A percentile compares a stretch with the other conserved stretches of the same genome.
Evolutionary conservation across 257 asterid species (phyloP).

Genomic region (Primulina tabacum): DNA sequence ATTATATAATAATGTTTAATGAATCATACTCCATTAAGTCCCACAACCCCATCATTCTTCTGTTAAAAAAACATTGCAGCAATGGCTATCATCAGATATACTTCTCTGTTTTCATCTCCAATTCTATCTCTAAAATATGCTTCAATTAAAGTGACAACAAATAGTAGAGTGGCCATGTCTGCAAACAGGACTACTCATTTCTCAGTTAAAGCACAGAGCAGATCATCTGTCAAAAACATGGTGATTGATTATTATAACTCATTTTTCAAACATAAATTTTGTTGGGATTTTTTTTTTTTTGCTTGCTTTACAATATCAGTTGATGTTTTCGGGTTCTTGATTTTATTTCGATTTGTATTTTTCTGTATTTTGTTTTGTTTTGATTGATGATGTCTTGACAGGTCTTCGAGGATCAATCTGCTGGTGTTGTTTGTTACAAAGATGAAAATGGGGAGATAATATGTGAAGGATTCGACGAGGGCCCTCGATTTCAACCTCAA

Average conservation of each 20-base stretch:
- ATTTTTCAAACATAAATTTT: not conserved
- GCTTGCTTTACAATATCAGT: not conserved
- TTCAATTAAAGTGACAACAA: slow-evolving; percentile 21
- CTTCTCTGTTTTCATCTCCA: slow-evolving; percentile 26
- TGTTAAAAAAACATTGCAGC: not conserved
- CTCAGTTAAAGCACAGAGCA: slow-evolving; percentile 38
- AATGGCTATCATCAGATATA: slow-evolving; percentile 46
- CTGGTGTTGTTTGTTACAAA: slow-evolving; percentile 58
- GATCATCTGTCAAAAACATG: slow-evolving; percentile 42
- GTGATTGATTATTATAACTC: not conserved
- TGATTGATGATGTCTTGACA: slow-evolving; percentile 7
- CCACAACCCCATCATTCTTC: slow-evolving; percentile 13
- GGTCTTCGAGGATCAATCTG: slow-evolving; percentile 57
- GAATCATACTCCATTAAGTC: slow-evolving; percentile 25
- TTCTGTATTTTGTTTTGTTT: not conserved
- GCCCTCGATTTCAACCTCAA: slow-evolving; percentile 51
- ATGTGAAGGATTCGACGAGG: slow-evolving; percentile 72
- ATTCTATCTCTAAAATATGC: slow-evolving; percentile 14
- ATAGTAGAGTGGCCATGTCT: slow-evolving; percentile 38
- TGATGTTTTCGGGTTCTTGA: not conserved
- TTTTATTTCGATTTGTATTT: not conserved
- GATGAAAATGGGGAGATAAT: slow-evolving; percentile 57
- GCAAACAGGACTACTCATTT: slow-evolving; percentile 25
- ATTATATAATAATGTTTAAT: slow-evolving; percentile 21
- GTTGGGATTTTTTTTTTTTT: no score